Percentiles rank a stretch among this genome's conserved stretches.
Conservation (phyloP, 2,329 filamentous ascomycete species). For the Aspergillus uvarum region DNA sequence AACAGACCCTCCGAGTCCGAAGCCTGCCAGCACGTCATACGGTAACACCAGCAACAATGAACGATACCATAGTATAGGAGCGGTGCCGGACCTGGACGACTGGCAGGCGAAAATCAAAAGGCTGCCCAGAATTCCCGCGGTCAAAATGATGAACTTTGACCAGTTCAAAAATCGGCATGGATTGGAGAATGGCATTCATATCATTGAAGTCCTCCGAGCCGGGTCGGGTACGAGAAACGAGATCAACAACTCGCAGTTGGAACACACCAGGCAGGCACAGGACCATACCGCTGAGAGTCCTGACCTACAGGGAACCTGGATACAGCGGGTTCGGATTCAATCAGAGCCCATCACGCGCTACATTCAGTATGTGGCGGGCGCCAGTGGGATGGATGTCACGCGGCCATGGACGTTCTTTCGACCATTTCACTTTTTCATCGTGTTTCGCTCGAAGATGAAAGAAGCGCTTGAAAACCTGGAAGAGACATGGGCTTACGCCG, state of each 20-base stretch:
- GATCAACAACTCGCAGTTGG: background rate
- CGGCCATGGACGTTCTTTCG: background rate
- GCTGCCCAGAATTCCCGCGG: background rate
- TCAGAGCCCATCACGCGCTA: background rate
- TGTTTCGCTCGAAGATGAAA: conserved; percentile 1
- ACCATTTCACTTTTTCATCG: background rate
- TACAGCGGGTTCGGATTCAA: background rate
- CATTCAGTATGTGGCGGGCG: background rate
- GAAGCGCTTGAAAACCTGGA: background rate
- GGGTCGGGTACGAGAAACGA: background rate
- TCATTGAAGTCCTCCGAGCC: background rate
- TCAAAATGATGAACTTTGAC: background rate
- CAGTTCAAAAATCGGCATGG: background rate
- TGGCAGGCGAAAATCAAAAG: background rate
- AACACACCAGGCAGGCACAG: background rate
- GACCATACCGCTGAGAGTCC: background rate
- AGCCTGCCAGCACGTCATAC: too few species aligned
- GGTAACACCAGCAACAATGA: too few species aligned
- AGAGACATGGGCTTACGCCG: conserved; percentile 4
- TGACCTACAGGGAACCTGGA: background rate
- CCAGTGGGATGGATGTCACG: background rate
- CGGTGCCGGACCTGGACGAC: background rate
- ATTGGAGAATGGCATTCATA: background rate
- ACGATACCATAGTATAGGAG: too few species aligned
- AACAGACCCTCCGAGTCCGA: too few species aligned